Percentiles rank a stretch among this genome's conserved stretches.
Evolutionary conservation across 2,329 filamentous ascomycete genomes (phyloP).

Genomic region (Cephalotrichum gorgonifer): DNA sequence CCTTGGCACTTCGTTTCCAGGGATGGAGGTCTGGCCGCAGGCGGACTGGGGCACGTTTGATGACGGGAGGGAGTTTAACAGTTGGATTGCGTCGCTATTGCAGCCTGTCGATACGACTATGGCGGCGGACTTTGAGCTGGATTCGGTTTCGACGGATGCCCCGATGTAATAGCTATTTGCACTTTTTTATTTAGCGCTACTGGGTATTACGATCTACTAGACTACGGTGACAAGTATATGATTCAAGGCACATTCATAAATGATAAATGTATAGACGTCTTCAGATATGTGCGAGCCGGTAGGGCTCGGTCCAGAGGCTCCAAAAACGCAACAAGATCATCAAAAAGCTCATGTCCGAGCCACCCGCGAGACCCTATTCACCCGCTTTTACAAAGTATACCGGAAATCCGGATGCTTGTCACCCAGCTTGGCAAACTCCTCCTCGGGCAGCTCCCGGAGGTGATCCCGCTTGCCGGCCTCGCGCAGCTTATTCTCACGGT

Average conservation of each 20-base stretch:
- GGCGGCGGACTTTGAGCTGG: background rate
- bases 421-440: constrained; percentile 24
- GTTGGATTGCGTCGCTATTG: constrained; percentile 1
- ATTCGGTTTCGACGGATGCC: background rate
- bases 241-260: background rate
- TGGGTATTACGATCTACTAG: too few relatives aligned
- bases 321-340: background rate
- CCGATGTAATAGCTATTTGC: background rate
- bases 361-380: background rate
- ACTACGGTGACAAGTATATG: too few relatives aligned
- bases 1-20: background rate
- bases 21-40: background rate
- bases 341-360: background rate
- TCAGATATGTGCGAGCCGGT: background rate
- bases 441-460: constrained; percentile 18
- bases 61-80: constrained; percentile 1
- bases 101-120: background rate
- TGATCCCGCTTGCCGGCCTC: constrained; percentile 22
- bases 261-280: background rate
- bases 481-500: constrained; percentile 21
- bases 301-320: background rate
- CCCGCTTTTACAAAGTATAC: constrained; percentile 17
- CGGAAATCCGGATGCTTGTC: constrained; percentile 26
- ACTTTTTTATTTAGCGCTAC: background rate
- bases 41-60: constrained; percentile 1